Base-by-base conservation (phyloP, 345 rosid species). In the Camelina hispida region DNA sequence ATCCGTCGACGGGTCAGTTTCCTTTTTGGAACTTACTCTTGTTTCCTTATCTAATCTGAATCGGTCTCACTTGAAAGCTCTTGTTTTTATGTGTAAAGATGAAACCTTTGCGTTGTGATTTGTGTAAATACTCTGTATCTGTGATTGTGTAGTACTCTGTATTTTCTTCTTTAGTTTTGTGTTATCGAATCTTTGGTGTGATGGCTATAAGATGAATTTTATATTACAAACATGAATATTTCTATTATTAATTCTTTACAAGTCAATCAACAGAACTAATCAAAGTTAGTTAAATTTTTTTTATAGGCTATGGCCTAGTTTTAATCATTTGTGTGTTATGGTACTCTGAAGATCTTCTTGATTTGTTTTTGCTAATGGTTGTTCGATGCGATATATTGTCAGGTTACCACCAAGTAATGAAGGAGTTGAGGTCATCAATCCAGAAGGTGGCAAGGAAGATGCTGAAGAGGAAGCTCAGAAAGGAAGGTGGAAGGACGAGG, bases 401-500 rank as follows among this genome's bases (percentile, higher is more conserved):
- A 93, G 93, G 37, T 40, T 87, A 50, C 75, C 83, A 50, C 75
- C 83, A 53, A 84, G 86, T 62, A 83, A 93, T 72, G 98, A 91
- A 86, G 97, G 90, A 10, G 74, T 93, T 68, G 98, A 93, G 83
- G 97, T 93, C 38, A 83, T 93, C 43, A 91, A 93, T 81, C 98
- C 98, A 9, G 98, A 93, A 48, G 98, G 97, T 81, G 96, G 93
- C 60, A 89, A 86, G 51, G 98, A 93, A 81, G 97, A 93, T 57
- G 93, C 92, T 0, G 96, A 82, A 82, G 98, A 93, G 78, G 96
- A 93, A 85, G 98, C 98, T 75, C 88, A 79, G 63, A 87, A 79
- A 81, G 97, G 98, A 81, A 85, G 98, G 83, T 91, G 98, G 98
- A 88, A 68, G 69, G 90, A 89, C 66, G 94, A 93, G 91, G 97